Evolutionary conservation across 2,329 filamentous ascomycete genomes (phyloP).

Genomic region (Phyllosticta capitalensis): DNA sequence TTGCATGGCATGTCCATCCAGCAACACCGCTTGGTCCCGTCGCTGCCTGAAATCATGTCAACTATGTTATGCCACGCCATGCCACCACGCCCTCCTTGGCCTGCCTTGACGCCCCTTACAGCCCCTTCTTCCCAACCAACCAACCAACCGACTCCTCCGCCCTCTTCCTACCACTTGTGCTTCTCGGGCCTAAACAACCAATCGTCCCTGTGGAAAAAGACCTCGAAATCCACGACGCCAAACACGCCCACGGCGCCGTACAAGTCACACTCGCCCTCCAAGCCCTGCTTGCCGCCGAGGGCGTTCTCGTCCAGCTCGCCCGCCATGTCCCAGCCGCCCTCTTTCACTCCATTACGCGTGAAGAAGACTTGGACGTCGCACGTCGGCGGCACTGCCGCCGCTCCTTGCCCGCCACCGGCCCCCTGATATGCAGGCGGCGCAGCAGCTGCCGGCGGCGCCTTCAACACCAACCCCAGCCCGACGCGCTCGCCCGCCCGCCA

Average conservation of each 20-base stretch:
- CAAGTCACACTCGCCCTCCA: constrained; percentile 63
- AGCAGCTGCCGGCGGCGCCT: constrained; percentile 23
- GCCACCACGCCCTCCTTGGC: too few species aligned
- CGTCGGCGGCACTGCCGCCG: constrained; percentile 18
- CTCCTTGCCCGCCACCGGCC: too few species aligned
- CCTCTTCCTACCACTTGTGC: neutral
- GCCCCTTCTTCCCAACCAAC: neutral
- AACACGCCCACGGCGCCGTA: constrained; percentile 63
- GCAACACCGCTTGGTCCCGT: too few species aligned
- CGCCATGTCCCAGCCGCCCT: constrained; percentile 60
- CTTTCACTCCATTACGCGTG: constrained; percentile 53
- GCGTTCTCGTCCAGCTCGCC: constrained; percentile 63
- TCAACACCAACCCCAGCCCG: constrained; percentile 61
- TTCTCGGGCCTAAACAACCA: constrained; percentile 41
- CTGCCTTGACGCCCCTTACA: neutral
- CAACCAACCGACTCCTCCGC: neutral
- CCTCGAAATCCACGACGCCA: constrained; percentile 58
- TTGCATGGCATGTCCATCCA: too few species aligned
- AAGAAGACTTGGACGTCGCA: constrained; percentile 56
- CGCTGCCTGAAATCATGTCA: too few species aligned
- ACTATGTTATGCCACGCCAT: too few species aligned
- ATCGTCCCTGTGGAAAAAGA: constrained; percentile 48
- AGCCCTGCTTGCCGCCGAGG: constrained; percentile 50
- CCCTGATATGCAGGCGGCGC: too few species aligned
- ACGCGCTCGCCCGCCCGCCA: constrained; percentile 59